These are phyloP conservation scores for Aristolochia fimbriata DNA, from an alignment of 164 flowering plant genomes.

Conservation along the genomic window DNA sequence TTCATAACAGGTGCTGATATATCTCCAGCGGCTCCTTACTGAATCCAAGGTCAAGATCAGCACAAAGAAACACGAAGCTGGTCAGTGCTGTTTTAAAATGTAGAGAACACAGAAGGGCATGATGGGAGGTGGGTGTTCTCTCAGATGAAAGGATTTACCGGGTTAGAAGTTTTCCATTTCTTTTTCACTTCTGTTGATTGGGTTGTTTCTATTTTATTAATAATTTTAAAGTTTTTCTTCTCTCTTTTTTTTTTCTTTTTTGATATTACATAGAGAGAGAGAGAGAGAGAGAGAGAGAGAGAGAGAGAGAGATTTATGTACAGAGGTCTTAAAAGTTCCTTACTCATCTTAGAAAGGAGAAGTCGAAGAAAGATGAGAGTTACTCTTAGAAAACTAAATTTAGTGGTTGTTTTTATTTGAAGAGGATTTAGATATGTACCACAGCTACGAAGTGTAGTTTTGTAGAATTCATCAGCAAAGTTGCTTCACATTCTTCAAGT, in stretches of 20 bases:
- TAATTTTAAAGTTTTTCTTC: slow-evolving; percentile 13
- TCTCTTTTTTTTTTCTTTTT: not conserved
- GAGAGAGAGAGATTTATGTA: slow-evolving; percentile 16
- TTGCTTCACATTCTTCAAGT: slow-evolving; percentile 7
- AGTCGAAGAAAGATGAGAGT: slow-evolving; percentile 12
- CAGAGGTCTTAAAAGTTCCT: slow-evolving; percentile 17
- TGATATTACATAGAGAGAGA: slow-evolving; percentile 4
- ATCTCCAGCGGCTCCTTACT: not conserved
- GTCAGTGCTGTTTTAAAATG: slow-evolving; percentile 3
- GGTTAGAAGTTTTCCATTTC: slow-evolving; percentile 1
- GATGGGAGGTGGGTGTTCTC: not conserved
- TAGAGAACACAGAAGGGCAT: slow-evolving; percentile 1
- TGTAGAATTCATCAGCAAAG: slow-evolving; percentile 4
- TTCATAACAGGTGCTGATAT: slow-evolving; percentile 61
- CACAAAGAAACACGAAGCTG: slow-evolving; percentile 1
- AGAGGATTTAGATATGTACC: slow-evolving; percentile 4
- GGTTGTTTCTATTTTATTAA: slow-evolving; percentile 13
- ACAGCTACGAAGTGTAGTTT: too few species aligned
- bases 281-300: too few species aligned
- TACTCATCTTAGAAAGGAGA: slow-evolving; percentile 2
- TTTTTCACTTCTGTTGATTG: slow-evolving; percentile 11
- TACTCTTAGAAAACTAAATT: slow-evolving; percentile 8
- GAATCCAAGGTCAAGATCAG: slow-evolving; percentile 1
- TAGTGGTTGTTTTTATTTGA: slow-evolving; percentile 9
- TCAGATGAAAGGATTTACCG: slow-evolving; percentile 6